Conservation (phyloP, 1,139 yeast species). For the Casaregolazyma suthepensis region DNA sequence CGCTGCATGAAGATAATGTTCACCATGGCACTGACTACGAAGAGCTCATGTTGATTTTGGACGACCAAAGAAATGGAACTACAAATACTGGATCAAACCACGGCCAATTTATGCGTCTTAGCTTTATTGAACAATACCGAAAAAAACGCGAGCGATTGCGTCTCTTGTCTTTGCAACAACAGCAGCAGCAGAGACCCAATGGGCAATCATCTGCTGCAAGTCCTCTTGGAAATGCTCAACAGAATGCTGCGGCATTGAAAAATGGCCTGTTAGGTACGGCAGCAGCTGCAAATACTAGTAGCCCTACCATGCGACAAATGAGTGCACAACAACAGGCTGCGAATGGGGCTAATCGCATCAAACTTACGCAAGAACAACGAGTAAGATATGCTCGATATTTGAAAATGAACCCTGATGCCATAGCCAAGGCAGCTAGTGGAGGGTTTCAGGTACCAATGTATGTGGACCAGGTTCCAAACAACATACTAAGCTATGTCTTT, state of each 20-base stretch:
- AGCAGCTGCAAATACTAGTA: neutral
- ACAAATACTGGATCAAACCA: slow-evolving; percentile 15
- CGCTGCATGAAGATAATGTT: slow-evolving; percentile 54
- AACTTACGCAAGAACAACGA: slow-evolving; percentile 9
- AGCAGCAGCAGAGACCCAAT: slow-evolving; percentile 17
- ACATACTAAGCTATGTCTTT: slow-evolving; percentile 5
- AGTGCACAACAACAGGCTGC: slow-evolving; percentile 1
- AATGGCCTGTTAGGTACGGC: slow-evolving; percentile 3
- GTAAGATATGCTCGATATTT: slow-evolving; percentile 7
- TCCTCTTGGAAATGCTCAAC: slow-evolving; percentile 2
- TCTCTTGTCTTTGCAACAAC: slow-evolving; percentile 21
- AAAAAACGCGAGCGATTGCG: slow-evolving; percentile 32
- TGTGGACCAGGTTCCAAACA: slow-evolving; percentile 7
- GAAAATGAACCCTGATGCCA: neutral
- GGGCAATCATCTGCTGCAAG: slow-evolving; percentile 1
- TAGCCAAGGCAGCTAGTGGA: slow-evolving; percentile 1
- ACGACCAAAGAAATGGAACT: slow-evolving; percentile 27
- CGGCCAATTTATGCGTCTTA: slow-evolving; percentile 38
- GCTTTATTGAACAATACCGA: slow-evolving; percentile 37
- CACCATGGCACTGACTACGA: slow-evolving; percentile 81
- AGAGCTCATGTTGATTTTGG: slow-evolving; percentile 66
- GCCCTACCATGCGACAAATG: neutral
- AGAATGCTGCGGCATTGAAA: slow-evolving; percentile 1
- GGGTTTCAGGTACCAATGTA: slow-evolving; percentile 4
- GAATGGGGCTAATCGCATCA: slow-evolving; percentile 5